A percentile compares a stretch with the other conserved stretches of the same genome.
Evolutionary conservation across 495 filamentous ascomycete species (phyloP).

Genomic region (Recurvomyces mirabilis): DNA sequence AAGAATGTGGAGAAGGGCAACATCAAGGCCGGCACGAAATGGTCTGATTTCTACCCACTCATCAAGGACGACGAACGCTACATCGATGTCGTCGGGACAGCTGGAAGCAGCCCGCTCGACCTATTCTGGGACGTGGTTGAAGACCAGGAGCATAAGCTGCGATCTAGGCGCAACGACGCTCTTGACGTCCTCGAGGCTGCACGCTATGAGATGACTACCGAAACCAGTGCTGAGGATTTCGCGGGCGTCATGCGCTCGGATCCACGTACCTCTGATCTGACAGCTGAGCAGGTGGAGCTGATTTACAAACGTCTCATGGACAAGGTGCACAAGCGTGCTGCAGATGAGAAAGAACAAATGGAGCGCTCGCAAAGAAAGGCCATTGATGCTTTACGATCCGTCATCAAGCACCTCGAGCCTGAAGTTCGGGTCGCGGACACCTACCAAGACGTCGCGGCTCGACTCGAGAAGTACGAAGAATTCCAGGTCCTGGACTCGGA

Average conservation of each 20-base stretch:
- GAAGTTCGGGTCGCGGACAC: conserved; percentile 63
- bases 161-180: conserved; percentile 71
- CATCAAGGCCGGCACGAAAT: conserved; percentile 83
- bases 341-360: conserved; percentile 72
- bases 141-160: conserved; percentile 77
- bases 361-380: conserved; percentile 80
- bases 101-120: conserved; percentile 83
- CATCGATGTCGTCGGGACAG: conserved; percentile 69
- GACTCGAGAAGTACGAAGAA: conserved; percentile 69
- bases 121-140: conserved; percentile 95
- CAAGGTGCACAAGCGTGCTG: conserved; percentile 59
- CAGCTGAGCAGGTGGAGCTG: conserved; percentile 57
- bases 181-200: conserved; percentile 90
- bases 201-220: conserved; percentile 76
- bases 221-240: conserved; percentile 84
- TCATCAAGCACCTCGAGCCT: conserved; percentile 87
- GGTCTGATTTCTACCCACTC: conserved; percentile 68
- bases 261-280: conserved; percentile 72
- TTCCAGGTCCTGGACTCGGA: conserved; percentile 78
- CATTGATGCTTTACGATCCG: conserved; percentile 72
- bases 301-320: conserved; percentile 82
- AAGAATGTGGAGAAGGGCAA: conserved; percentile 66
- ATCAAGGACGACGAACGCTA: conserved; percentile 78
- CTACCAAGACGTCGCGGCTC: conserved; percentile 71
- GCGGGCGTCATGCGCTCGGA: conserved; percentile 63